Conservation (phyloP, 192 early-diverging fungal genomes). For the Linnemannia exigua region DNA sequence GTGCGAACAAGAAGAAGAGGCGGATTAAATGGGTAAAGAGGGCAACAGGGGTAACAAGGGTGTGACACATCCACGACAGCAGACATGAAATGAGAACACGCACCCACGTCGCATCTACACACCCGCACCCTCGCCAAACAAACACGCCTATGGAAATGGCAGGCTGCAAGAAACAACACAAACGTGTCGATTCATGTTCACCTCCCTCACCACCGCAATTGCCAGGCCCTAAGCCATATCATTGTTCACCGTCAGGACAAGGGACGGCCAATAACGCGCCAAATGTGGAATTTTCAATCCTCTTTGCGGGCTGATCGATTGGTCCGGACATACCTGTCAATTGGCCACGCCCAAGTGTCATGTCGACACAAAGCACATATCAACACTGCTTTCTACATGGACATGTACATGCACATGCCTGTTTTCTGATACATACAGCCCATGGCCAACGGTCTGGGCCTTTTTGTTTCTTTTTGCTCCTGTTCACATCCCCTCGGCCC, state of each 20-base stretch:
- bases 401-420: not conserved
- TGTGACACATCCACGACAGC: too few relatives aligned
- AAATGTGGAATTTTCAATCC: constrained; percentile 8
- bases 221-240: too few relatives aligned
- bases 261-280: not conserved
- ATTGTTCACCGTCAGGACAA: too few relatives aligned
- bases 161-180: too few relatives aligned
- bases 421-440: not conserved
- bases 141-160: too few relatives aligned
- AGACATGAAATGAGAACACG: too few relatives aligned
- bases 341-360: not conserved
- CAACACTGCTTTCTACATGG: not conserved
- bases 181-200: too few relatives aligned
- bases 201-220: too few relatives aligned
- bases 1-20: not conserved
- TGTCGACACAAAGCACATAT: not conserved
- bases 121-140: too few relatives aligned
- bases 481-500: not conserved
- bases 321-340: too few relatives aligned
- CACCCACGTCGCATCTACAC: too few relatives aligned
- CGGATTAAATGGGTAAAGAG: not conserved
- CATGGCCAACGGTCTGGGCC: not conserved
- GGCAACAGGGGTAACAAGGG: not conserved
- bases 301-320: not conserved
- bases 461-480: not conserved